Percentiles rank a stretch among this genome's conserved stretches.
Conservation (phyloP, 164 flowering plant genomes). For the Dillenia turbinata region DNA sequence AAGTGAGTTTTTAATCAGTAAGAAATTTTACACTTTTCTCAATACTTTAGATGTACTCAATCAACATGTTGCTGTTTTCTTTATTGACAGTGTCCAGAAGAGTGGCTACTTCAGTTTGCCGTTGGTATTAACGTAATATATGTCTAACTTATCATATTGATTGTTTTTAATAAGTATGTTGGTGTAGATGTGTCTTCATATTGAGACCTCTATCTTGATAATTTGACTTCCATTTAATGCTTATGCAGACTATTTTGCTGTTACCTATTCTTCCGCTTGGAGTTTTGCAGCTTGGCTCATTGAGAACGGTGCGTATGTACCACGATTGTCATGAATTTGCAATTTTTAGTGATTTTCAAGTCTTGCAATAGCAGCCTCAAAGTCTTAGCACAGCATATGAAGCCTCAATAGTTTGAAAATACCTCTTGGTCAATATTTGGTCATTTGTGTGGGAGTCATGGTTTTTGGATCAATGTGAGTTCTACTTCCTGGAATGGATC, state of each 20-base stretch:
- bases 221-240: constrained; percentile 6
- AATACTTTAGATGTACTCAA: background rate
- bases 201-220: background rate
- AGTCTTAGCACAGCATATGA: background rate
- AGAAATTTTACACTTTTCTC: background rate
- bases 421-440: no score
- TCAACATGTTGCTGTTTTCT: constrained; percentile 12
- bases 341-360: constrained; percentile 1
- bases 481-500: no score
- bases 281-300: constrained; percentile 87
- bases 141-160: background rate
- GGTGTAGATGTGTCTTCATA: background rate
- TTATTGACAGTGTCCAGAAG: constrained; percentile 47
- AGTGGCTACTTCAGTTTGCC: constrained; percentile 64
- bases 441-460: no score
- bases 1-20: constrained; percentile 34
- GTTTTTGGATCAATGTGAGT: no score
- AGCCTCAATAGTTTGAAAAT: no score
- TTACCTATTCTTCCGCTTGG: constrained; percentile 76
- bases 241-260: constrained; percentile 79
- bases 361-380: background rate
- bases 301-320: constrained; percentile 49
- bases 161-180: background rate
- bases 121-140: constrained; percentile 77
- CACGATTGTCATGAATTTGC: background rate